These are phyloP conservation scores for Pseudogymnoascus sp. DNA, from an alignment of 2,329 filamentous ascomycete species.

Conservation along the genomic window DNA sequence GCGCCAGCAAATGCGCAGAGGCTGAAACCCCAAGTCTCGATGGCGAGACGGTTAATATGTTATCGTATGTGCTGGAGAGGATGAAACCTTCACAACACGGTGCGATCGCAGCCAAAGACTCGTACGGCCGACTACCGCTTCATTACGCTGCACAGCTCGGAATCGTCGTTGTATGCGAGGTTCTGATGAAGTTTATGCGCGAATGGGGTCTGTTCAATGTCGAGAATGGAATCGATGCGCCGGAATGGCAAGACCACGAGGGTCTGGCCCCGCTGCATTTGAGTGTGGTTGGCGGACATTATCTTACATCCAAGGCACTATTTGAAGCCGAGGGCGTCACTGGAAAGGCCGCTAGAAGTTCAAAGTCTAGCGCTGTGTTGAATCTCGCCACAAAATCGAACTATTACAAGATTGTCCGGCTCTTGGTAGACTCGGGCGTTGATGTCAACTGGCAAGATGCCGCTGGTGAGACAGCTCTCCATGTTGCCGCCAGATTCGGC, in stretches of 20 bases:
- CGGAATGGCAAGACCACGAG: constrained; percentile 85
- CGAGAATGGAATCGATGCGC: constrained; percentile 75
- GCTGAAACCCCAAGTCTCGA: constrained; percentile 56
- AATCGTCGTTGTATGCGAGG: constrained; percentile 80
- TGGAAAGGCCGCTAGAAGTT: constrained; percentile 21
- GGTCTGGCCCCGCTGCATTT: constrained; percentile 87
- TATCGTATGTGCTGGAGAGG: constrained; percentile 54
- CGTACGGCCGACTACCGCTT: constrained; percentile 73
- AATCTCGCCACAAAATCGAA: constrained; percentile 84
- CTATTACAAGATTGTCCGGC: constrained; percentile 72
- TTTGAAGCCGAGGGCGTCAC: constrained; percentile 67
- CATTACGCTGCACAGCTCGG: constrained; percentile 95
- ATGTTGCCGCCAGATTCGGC: constrained; percentile 83
- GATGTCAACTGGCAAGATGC: constrained; percentile 91
- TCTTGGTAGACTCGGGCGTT: constrained; percentile 82
- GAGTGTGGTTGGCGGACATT: constrained; percentile 84
- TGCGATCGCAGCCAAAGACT: constrained; percentile 62
- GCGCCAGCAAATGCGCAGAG: constrained; percentile 57
- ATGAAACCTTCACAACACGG: constrained; percentile 58
- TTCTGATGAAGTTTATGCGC: constrained; percentile 82
- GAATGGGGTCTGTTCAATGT: constrained; percentile 82
- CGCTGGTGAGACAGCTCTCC: constrained; percentile 82
- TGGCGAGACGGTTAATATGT: constrained; percentile 66
- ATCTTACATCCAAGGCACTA: constrained; percentile 72
- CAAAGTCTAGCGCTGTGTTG: constrained; percentile 80